phyloP scores from a whole-genome alignment of 495 filamentous ascomycete species.

The Penicillium tannophilum region DNA sequence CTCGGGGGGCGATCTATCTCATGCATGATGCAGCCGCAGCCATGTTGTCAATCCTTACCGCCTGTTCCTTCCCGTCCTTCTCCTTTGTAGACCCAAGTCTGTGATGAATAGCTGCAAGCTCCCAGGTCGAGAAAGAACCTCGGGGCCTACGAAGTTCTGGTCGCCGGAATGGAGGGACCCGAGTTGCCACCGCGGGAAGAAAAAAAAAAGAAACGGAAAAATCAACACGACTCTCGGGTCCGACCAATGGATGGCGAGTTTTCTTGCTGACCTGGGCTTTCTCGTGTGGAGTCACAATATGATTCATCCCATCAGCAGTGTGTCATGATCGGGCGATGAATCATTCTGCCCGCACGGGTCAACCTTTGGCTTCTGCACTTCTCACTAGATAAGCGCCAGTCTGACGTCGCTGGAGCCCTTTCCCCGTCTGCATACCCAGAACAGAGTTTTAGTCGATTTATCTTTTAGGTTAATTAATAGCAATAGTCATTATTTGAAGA shows the following conservation, averaged over 20 bases:
- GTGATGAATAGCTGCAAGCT: constrained; percentile 1
- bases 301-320: constrained; percentile 27
- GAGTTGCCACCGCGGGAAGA: constrained; percentile 26
- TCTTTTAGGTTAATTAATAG: neutral
- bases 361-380: constrained; percentile 13
- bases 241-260: constrained; percentile 15
- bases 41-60: constrained; percentile 28
- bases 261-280: neutral
- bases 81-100: neutral
- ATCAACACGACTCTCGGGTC: constrained; percentile 12
- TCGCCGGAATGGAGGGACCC: constrained; percentile 24
- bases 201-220: constrained; percentile 8
- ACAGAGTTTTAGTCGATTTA: neutral
- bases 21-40: constrained; percentile 23
- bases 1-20: constrained; percentile 20
- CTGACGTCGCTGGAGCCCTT: constrained; percentile 6
- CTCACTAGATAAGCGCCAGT: neutral
- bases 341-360: constrained; percentile 25
- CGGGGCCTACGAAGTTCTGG: neutral
- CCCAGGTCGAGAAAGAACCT: neutral
- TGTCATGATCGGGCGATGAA: constrained; percentile 18
- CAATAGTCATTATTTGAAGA: neutral
- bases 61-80: constrained; percentile 9
- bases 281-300: constrained; percentile 21
- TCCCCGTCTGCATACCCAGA: neutral